Conservation (phyloP, 139 green algal species). For the Limnomonas spitsbergensis region DNA sequence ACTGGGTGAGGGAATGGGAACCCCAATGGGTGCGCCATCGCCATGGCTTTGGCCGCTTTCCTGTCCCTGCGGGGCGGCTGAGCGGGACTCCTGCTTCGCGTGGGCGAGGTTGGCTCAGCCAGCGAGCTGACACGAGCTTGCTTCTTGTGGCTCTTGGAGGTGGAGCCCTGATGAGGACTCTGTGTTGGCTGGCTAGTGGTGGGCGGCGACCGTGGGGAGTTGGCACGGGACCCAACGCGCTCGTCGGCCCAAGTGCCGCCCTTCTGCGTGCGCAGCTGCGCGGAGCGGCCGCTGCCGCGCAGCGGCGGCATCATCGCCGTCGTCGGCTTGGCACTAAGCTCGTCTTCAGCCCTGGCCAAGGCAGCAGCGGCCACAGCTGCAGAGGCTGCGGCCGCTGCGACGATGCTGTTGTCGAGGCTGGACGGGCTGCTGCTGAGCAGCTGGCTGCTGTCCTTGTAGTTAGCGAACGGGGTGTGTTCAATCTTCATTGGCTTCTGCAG, state of each 20-base stretch:
- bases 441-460: not conserved
- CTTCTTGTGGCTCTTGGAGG: not conserved
- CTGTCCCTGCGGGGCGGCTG: not conserved
- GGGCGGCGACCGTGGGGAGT: not conserved
- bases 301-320: not conserved
- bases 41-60: not conserved
- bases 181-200: not conserved
- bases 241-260: not conserved
- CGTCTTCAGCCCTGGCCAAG: not conserved
- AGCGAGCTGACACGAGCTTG: not conserved
- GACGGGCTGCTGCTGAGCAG: not conserved
- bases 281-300: not conserved
- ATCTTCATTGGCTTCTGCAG: not conserved
- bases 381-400: not conserved
- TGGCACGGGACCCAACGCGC: not conserved
- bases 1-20: not conserved
- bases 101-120: slow-evolving; percentile 7
- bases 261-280: not conserved
- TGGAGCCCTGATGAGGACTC: not conserved
- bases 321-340: not conserved
- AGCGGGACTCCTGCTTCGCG: not conserved
- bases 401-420: not conserved
- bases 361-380: not conserved
- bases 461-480: not conserved
- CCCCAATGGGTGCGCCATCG: not conserved